Base-by-base conservation (phyloP, 352 stramenopile genomes). In the Phytophthora fragariae region DNA sequence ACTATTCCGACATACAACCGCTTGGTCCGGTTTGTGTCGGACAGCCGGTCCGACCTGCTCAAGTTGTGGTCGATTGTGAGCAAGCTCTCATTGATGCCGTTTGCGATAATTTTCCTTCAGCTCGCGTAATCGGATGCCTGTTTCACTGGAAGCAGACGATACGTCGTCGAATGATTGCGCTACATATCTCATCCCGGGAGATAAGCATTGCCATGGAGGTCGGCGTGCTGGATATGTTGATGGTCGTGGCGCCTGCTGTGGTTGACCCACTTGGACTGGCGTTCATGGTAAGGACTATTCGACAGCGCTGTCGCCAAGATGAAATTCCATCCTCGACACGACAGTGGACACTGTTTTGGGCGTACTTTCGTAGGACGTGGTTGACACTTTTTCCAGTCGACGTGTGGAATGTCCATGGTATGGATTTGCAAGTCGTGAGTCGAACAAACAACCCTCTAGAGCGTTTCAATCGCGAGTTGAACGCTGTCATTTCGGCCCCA, bases 351-450 rank as follows among this genome's bases (percentile, higher is more conserved):
- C 7, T 8, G 15, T 62, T 62, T 37, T 62, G 56, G 56, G 24
- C 5, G 0, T 62, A 62, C 6, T 52, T 62, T 53, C 14, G 35
- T 17, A 15, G 35, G 7, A 62, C 56, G 5, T 62, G 56, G 15
- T 2, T 62, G 1, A 12, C 2, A 17, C 35, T 17, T 21, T 62
- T 37, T 11, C n/a, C 35, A 0, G 35, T 52, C 2, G 37, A 52
- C 10, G 4, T 62, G 5, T 62, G 56, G 56, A 50, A 62, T 11
- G 56, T 62, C 6, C 17, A 62, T 50, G 56, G 56, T 17, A 62
- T 62, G 56, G 56, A 62, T 33, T 35, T 62, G 5, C 11, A 17
- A n/a, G 21, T 21, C 19, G 19, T 21, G 19, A 21, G 19, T 9
- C 15, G 56, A 33, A 62, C 56, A 6, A 31, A 50, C 19, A 62